Percentiles rank a stretch among this genome's conserved stretches.
phyloP scores from a whole-genome alignment of 2,329 filamentous ascomycete genomes.

The Albophoma yamanashiensis region DNA sequence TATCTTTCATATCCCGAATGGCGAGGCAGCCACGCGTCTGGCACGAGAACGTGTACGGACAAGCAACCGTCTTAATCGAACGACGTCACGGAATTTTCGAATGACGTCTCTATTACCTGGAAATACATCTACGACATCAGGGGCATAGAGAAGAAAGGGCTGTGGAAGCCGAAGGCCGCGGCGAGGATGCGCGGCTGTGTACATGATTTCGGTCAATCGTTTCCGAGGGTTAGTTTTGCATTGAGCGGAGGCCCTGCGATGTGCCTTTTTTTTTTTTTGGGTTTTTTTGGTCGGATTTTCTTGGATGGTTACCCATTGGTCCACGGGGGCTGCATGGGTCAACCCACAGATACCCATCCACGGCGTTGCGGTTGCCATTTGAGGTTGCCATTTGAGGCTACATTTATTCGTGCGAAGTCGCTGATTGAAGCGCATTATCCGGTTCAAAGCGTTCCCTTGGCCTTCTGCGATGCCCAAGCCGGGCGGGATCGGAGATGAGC shows the following conservation, averaged over 20 bases:
- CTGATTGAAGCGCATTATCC: constrained; percentile 8
- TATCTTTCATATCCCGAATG: neutral
- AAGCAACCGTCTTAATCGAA: neutral
- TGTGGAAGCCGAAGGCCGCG: constrained; percentile 4
- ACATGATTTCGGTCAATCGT: constrained; percentile 15
- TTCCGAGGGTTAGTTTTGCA: constrained; percentile 11
- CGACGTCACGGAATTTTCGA: constrained; percentile 2
- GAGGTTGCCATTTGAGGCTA: constrained; percentile 3
- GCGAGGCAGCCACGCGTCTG: neutral
- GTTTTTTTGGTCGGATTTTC: constrained; percentile 1
- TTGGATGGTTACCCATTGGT: neutral
- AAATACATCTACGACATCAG: constrained; percentile 6
- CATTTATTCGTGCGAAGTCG: constrained; percentile 5
- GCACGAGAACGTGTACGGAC: neutral
- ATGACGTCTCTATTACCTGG: constrained; percentile 1
- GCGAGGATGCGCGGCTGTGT: constrained; percentile 11
- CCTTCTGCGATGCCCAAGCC: constrained; percentile 2
- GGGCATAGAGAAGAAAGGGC: constrained; percentile 8
- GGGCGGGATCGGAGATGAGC: neutral
- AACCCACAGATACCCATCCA: constrained; percentile 17
- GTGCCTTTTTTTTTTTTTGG: constrained; percentile 2
- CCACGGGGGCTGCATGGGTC: constrained; percentile 4
- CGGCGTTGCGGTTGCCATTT: constrained; percentile 8
- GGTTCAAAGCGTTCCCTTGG: constrained; percentile 8
- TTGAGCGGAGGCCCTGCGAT: constrained; percentile 6